Evolutionary conservation across 1,284 basidiomycete species (phyloP).

Genomic region (Phlebopus sp.): DNA sequence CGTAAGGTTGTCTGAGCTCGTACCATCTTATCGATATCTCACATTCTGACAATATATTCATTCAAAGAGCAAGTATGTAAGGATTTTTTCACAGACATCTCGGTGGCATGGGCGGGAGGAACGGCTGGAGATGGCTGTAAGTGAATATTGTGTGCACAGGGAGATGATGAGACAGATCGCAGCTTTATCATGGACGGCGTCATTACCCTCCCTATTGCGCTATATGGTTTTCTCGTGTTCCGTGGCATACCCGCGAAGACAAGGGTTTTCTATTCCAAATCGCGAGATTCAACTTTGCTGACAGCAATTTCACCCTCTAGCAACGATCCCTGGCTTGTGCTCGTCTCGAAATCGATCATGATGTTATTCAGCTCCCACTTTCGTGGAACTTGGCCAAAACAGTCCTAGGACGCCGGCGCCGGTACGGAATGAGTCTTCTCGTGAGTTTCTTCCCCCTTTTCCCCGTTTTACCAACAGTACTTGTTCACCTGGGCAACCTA

Average conservation of each 20-base stretch:
- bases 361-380: constrained; percentile 41
- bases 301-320: constrained; percentile 29
- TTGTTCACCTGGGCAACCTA: constrained; percentile 18
- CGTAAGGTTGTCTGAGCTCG: too few relatives aligned
- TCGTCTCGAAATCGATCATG: constrained; percentile 41
- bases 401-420: constrained; percentile 63
- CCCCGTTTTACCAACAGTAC: neutral
- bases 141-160: constrained; percentile 19
- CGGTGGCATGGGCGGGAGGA: constrained; percentile 54
- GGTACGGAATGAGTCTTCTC: constrained; percentile 64
- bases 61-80: neutral
- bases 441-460: constrained; percentile 34
- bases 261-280: constrained; percentile 59
- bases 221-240: constrained; percentile 72
- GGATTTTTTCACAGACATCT: constrained; percentile 44
- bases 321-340: constrained; percentile 52
- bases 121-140: constrained; percentile 73
- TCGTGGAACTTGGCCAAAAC: constrained; percentile 50
- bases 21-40: too few relatives aligned
- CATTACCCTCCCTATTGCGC: constrained; percentile 68
- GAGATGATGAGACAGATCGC: constrained; percentile 3
- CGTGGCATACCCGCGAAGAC: constrained; percentile 70
- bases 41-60: too few relatives aligned
- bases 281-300: neutral
- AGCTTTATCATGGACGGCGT: constrained; percentile 73